Conservation (phyloP, 2,329 filamentous ascomycete species). For the Apiospora rasikravindrae region DNA sequence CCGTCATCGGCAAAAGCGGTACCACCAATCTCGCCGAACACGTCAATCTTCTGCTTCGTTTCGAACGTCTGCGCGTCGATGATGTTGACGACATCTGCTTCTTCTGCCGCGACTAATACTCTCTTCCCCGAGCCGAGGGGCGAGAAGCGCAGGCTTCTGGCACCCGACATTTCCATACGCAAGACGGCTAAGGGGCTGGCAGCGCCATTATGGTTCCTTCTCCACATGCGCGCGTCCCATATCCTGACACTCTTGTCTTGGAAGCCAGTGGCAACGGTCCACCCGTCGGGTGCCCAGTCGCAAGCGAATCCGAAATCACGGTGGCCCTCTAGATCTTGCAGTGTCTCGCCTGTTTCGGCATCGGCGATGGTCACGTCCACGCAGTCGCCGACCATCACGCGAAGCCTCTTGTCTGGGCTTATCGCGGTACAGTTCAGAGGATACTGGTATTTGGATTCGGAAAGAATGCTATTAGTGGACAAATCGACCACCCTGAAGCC, state of each 20-base stretch:
- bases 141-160: slow-evolving; percentile 73
- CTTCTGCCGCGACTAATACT: slow-evolving; percentile 74
- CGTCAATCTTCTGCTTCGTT: slow-evolving; percentile 71
- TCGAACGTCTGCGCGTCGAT: slow-evolving; percentile 70
- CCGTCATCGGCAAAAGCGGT: slow-evolving; percentile 71
- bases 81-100: slow-evolving; percentile 74
- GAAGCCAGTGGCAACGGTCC: slow-evolving; percentile 76
- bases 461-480: slow-evolving; percentile 61
- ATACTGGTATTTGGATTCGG: slow-evolving; percentile 58
- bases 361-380: slow-evolving; percentile 70
- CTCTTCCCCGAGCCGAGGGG: slow-evolving; percentile 70
- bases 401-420: slow-evolving; percentile 73
- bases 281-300: slow-evolving; percentile 80
- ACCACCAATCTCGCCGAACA: slow-evolving; percentile 78
- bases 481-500: slow-evolving; percentile 65
- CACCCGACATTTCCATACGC: slow-evolving; percentile 69
- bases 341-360: slow-evolving; percentile 66
- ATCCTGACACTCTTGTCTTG: slow-evolving; percentile 77
- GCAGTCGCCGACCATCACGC: slow-evolving; percentile 75
- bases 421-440: slow-evolving; percentile 76
- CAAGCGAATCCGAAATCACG: slow-evolving; percentile 77
- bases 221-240: slow-evolving; percentile 78
- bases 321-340: slow-evolving; percentile 66
- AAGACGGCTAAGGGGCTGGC: slow-evolving; percentile 59
- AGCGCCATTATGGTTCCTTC: slow-evolving; percentile 51